Evolutionary conservation across 345 rosid genomes (phyloP).

Genomic region (Cardamine resedifolia): DNA sequence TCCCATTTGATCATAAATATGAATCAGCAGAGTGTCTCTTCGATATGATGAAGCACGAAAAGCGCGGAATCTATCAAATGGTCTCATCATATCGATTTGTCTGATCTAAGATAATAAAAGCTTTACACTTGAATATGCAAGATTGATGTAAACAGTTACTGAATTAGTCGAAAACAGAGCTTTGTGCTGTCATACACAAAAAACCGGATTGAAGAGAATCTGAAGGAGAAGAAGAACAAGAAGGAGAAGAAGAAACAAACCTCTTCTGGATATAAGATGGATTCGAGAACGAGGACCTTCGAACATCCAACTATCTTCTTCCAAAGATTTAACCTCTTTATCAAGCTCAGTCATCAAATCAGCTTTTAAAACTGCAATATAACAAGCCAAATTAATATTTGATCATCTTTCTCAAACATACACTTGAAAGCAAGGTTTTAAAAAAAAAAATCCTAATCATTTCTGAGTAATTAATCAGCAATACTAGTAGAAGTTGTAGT

Average conservation of each 20-base stretch:
- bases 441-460: neutral
- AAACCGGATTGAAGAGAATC: too few species aligned
- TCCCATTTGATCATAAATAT: neutral
- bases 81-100: neutral
- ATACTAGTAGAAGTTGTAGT: neutral
- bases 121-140: neutral
- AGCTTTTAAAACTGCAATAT: conserved; percentile 63
- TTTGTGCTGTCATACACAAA: too few species aligned
- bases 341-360: conserved; percentile 73
- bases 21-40: neutral
- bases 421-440: neutral
- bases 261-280: conserved; percentile 68
- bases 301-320: conserved; percentile 92
- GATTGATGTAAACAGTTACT: neutral
- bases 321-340: conserved; percentile 83
- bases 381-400: neutral
- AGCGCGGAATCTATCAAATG: neutral
- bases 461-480: neutral
- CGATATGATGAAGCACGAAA: neutral
- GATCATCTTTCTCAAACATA: neutral
- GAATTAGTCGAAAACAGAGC: neutral
- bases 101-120: neutral
- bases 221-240: neutral
- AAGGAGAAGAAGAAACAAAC: conserved; percentile 39
- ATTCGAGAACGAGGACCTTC: conserved; percentile 91